phyloP scores from a whole-genome alignment of 257 asterid species.

The Solanum arcanum region DNA sequence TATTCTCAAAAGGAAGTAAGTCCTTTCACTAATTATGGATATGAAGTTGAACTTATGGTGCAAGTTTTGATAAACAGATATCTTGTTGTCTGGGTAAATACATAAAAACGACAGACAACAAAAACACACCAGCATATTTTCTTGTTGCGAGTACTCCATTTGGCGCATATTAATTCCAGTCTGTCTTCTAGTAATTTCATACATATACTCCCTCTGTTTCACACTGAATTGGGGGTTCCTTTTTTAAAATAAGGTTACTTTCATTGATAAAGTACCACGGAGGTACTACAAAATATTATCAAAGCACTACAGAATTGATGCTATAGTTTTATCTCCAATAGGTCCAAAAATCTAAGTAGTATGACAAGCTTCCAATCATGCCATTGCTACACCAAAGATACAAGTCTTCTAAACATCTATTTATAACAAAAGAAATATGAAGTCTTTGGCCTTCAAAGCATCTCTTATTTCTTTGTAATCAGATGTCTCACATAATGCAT shows the following conservation, averaged over 20 bases:
- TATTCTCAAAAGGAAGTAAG: slow-evolving; percentile 90
- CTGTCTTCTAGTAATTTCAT: not conserved
- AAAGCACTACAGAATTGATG: not conserved
- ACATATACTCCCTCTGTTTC: not conserved
- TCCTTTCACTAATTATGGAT: slow-evolving; percentile 2
- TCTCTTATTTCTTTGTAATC: not conserved
- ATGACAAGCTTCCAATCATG: not conserved
- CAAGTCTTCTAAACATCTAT: not conserved
- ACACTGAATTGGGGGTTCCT: not conserved
- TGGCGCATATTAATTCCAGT: not conserved
- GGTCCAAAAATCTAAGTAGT: not conserved
- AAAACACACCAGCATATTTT: not conserved
- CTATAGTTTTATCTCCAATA: not conserved
- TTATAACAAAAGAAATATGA: not conserved
- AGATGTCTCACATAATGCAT: not conserved
- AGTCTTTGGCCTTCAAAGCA: not conserved
- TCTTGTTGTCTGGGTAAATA: not conserved
- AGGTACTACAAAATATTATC: not conserved
- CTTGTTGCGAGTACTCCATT: not conserved
- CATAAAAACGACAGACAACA: not conserved
- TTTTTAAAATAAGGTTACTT: not conserved
- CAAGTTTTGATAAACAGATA: not conserved
- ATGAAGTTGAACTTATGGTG: not conserved
- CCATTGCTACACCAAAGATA: not conserved
- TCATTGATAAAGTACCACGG: not conserved